A percentile compares a stretch with the other conserved stretches of the same genome.
These are phyloP conservation scores for Wakefieldia striispora DNA, from an alignment of 768 basidiomycete species.

Conservation along the genomic window DNA sequence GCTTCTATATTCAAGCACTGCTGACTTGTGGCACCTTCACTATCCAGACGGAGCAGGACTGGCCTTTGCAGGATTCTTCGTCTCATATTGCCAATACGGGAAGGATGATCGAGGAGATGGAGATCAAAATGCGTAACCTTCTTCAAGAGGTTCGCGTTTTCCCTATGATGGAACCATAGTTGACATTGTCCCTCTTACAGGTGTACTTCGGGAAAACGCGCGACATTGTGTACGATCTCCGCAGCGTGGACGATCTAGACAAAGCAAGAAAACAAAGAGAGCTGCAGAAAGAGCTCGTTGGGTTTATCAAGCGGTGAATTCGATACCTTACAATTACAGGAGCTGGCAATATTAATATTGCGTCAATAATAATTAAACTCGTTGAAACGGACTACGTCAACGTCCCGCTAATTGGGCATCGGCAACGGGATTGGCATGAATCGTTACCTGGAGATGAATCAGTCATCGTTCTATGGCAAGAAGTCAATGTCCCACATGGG, in stretches of 20 bases:
- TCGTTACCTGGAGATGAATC: constrained; percentile 56
- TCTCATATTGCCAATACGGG: constrained; percentile 95
- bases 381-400: constrained; percentile 11
- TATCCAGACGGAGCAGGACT: constrained; percentile 82
- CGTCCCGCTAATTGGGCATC: constrained; percentile 49
- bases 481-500: constrained; percentile 52
- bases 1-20: constrained; percentile 7
- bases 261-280: constrained; percentile 77
- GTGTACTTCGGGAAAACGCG: constrained; percentile 97
- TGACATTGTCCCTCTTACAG: constrained; percentile 36
- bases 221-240: constrained; percentile 90
- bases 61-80: constrained; percentile 70
- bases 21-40: constrained; percentile 9
- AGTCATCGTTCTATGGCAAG: not conserved
- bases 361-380: not conserved
- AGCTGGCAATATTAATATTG: constrained; percentile 2
- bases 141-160: constrained; percentile 68
- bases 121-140: constrained; percentile 97
- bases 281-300: constrained; percentile 87
- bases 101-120: constrained; percentile 96
- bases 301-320: constrained; percentile 70
- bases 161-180: not conserved
- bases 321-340: constrained; percentile 13
- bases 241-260: constrained; percentile 84
- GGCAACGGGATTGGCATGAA: constrained; percentile 95